A percentile compares a stretch with the other conserved stretches of the same genome.
Evolutionary conservation across 2,329 filamentous ascomycete genomes (phyloP).

Genomic region (Cladosporium sp.): DNA sequence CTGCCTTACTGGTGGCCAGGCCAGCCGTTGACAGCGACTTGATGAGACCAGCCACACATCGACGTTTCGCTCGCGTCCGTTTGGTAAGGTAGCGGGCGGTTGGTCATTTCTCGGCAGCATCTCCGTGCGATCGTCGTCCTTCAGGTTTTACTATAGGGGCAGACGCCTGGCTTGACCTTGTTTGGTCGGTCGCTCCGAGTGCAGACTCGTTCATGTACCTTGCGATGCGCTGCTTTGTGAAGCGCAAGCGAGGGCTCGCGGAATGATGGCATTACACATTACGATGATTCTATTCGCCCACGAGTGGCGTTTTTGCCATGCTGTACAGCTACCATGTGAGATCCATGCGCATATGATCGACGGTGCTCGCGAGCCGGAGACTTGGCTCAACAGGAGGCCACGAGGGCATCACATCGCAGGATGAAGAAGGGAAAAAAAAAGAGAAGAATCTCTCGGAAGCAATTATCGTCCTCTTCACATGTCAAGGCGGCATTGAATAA

Average conservation of each 20-base stretch:
- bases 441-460: background rate
- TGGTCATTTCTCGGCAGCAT: background rate
- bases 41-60: background rate
- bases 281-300: too few relatives aligned
- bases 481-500: background rate
- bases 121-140: conserved; percentile 6
- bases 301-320: background rate
- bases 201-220: background rate
- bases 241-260: background rate
- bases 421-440: background rate
- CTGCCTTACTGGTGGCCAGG: background rate
- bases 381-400: conserved; percentile 5
- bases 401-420: background rate
- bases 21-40: background rate
- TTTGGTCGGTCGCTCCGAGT: conserved; percentile 3
- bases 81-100: background rate
- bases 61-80: background rate
- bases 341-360: conserved; percentile 6
- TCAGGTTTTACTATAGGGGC: conserved; percentile 13
- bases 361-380: background rate
- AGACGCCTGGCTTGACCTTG: background rate
- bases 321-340: background rate
- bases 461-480: background rate
- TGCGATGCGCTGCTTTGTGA: background rate
- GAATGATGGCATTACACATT: background rate